Evolutionary conservation across 1,284 basidiomycete species (phyloP).

Genomic region (Cutaneotrichosporon sp.): DNA sequence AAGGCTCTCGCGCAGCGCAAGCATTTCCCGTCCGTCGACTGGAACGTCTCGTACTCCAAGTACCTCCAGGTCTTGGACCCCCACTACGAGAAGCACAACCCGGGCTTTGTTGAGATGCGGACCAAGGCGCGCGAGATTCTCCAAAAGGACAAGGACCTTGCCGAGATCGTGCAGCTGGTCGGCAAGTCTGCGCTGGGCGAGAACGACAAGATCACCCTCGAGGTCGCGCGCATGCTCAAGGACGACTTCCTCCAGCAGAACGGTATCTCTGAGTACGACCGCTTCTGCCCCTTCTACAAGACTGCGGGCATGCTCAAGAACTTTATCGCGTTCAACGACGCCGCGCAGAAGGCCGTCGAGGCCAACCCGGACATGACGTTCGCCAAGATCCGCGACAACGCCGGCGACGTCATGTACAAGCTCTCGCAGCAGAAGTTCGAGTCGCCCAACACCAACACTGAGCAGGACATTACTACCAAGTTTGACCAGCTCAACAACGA

Average conservation of each 20-base stretch:
- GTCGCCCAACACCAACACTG: slow-evolving; percentile 66
- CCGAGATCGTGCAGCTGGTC: slow-evolving; percentile 98
- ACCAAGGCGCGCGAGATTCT: slow-evolving; percentile 91
- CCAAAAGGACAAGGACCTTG: slow-evolving; percentile 97
- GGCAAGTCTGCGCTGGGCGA: slow-evolving; percentile 98
- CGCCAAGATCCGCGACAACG: slow-evolving; percentile 79
- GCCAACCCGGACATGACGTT: slow-evolving; percentile 79
- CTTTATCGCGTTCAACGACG: slow-evolving; percentile 89
- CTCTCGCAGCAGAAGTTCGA: slow-evolving; percentile 99
- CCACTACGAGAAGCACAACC: slow-evolving; percentile 84
- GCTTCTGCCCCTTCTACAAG: slow-evolving; percentile 98
- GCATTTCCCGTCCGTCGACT: slow-evolving; percentile 97
- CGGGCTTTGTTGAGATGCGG: slow-evolving; percentile 89
- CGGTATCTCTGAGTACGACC: slow-evolving; percentile 96
- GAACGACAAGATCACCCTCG: slow-evolving; percentile 96
- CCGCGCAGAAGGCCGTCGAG: slow-evolving; percentile 76
- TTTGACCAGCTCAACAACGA: slow-evolving; percentile 71
- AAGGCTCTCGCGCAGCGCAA: slow-evolving; percentile 77
- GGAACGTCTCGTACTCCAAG: slow-evolving; percentile 98
- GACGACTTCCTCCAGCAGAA: slow-evolving; percentile 99
- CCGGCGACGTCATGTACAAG: slow-evolving; percentile 86
- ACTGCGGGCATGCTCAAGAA: slow-evolving; percentile 93
- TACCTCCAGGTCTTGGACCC: slow-evolving; percentile 93
- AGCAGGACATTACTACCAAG: slow-evolving; percentile 72
- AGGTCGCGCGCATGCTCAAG: slow-evolving; percentile 92